Conservation (phyloP, 345 rosid species). For the Citrus mangshanensis region DNA sequence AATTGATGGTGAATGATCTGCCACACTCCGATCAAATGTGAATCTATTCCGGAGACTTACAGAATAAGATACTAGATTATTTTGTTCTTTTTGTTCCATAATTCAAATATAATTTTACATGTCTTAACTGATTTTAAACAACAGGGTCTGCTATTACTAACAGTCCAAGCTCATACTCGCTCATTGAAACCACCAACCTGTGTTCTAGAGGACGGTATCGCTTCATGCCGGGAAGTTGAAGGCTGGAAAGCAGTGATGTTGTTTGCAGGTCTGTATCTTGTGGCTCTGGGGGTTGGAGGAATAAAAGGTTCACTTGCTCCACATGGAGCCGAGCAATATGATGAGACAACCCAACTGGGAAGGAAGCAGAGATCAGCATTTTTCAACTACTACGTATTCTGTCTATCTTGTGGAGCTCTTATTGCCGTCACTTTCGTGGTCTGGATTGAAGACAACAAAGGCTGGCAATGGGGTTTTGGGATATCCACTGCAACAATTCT, state of each 20-base stretch:
- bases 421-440: conserved; percentile 88
- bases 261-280: conserved; percentile 73
- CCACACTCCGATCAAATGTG: background rate
- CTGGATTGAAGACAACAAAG: conserved; percentile 92
- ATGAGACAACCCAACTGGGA: conserved; percentile 61
- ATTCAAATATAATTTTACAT: background rate
- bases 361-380: conserved; percentile 80
- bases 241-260: conserved; percentile 45
- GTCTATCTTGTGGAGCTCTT: conserved; percentile 81
- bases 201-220: conserved; percentile 11
- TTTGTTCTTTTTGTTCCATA: background rate
- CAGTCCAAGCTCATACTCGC: conserved; percentile 53
- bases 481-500: conserved; percentile 66
- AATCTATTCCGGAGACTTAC: background rate
- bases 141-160: conserved; percentile 53
- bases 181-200: conserved; percentile 50
- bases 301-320: conserved; percentile 90
- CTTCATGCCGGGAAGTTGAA: conserved; percentile 31
- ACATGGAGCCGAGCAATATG: conserved; percentile 96
- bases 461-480: conserved; percentile 94
- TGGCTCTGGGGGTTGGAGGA: conserved; percentile 90
- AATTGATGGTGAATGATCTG: background rate
- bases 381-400: conserved; percentile 83
- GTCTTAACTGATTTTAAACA: background rate
- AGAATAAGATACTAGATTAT: background rate